A percentile compares a stretch with the other conserved stretches of the same genome.
These are phyloP conservation scores for Plasmodium fragile DNA, from an alignment of 169 alveolate species.

Conservation along the genomic window DNA sequence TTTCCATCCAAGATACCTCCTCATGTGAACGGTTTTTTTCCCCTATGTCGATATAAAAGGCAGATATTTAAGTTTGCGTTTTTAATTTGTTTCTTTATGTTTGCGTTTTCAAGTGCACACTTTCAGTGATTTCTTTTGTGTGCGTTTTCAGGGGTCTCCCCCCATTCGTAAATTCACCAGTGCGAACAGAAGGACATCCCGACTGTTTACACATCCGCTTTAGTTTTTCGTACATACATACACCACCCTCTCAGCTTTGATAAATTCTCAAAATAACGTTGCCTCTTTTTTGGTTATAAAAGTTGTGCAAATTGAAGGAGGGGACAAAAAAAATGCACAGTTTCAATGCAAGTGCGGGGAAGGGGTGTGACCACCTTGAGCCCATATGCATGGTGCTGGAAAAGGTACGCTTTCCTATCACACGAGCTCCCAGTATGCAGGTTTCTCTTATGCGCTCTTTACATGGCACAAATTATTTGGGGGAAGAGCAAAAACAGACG, in stretches of 20 bases:
- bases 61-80: background rate
- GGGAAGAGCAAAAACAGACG: background rate
- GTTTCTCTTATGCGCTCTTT: background rate
- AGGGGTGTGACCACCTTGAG: background rate
- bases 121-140: background rate
- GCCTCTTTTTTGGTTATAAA: background rate
- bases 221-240: background rate
- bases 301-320: background rate
- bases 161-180: background rate
- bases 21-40: background rate
- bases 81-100: background rate
- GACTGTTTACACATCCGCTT: background rate
- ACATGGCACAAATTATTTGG: background rate
- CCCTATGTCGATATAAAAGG: background rate
- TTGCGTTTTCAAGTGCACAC: background rate
- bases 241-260: background rate
- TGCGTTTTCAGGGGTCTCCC: background rate
- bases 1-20: background rate
- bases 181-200: background rate
- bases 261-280: background rate
- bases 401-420: background rate
- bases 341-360: background rate
- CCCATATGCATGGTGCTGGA: background rate
- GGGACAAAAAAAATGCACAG: background rate
- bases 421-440: background rate